A percentile compares a stretch with the other conserved stretches of the same genome.
phyloP scores from a whole-genome alignment of 352 stramenopile species.

The Phytophthora aleatoria region DNA sequence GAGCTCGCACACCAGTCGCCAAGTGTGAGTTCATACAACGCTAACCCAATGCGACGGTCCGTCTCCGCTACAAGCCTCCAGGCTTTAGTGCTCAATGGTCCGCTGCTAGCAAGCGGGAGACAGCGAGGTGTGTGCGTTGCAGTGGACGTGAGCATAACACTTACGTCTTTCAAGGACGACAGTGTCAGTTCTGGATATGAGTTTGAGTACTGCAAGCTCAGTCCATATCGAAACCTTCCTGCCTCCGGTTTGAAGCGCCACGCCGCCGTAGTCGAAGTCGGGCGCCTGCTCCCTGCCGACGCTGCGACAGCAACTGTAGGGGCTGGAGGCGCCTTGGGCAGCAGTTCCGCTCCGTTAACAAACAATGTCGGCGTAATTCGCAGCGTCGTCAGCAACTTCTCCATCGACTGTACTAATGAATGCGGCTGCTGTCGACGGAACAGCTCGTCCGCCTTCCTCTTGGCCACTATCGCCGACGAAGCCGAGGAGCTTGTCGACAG shows the following conservation, averaged over 20 bases:
- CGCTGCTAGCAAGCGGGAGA: conserved; percentile 8
- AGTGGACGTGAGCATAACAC: conserved; percentile 23
- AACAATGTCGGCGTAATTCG: conserved; percentile 36
- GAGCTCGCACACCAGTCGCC: conserved; percentile 46
- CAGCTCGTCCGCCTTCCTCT: conserved; percentile 53
- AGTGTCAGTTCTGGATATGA: conserved; percentile 35
- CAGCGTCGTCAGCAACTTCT: conserved; percentile 42
- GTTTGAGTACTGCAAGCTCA: conserved; percentile 35
- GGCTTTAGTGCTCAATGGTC: conserved; percentile 23
- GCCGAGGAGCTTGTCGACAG: background rate
- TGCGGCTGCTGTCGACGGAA: conserved; percentile 60
- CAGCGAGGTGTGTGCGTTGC: conserved; percentile 14
- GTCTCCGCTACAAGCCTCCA: conserved; percentile 51
- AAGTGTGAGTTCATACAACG: conserved; percentile 56
- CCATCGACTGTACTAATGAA: conserved; percentile 57
- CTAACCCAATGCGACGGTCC: conserved; percentile 45
- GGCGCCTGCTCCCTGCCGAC: conserved; percentile 4
- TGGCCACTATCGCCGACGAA: conserved; percentile 12
- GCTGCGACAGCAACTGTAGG: conserved; percentile 21
- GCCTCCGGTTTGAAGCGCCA: conserved; percentile 32
- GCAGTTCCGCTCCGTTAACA: conserved; percentile 48
- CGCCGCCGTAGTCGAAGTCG: background rate
- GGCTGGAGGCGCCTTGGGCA: conserved; percentile 18
- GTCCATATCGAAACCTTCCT: conserved; percentile 44
- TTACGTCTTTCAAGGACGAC: conserved; percentile 31